A percentile compares a stretch with the other conserved stretches of the same genome.
These are phyloP conservation scores for Eucalyptus sp. DNA, from an alignment of 345 rosid genomes.

Conservation along the genomic window DNA sequence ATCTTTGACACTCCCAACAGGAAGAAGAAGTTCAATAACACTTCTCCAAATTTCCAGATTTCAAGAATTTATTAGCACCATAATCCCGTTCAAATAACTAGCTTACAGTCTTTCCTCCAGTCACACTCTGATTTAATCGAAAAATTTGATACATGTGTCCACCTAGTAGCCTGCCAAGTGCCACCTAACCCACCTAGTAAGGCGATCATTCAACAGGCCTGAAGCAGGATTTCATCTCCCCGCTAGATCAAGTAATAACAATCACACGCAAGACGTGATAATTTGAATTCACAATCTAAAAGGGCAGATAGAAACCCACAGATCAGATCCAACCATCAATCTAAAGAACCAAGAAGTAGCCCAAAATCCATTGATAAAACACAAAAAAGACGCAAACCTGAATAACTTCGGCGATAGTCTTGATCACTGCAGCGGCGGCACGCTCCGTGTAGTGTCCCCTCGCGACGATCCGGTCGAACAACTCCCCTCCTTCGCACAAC, in stretches of 20 bases:
- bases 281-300: neutral
- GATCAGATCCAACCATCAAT: neutral
- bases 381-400: slow-evolving; percentile 36
- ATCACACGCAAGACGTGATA: neutral
- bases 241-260: neutral
- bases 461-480: slow-evolving; percentile 93
- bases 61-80: neutral
- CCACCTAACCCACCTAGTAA: neutral
- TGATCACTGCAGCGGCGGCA: slow-evolving; percentile 86
- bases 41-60: neutral
- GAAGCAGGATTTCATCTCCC: neutral
- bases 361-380: neutral
- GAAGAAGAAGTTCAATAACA: neutral
- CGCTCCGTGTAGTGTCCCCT: slow-evolving; percentile 97
- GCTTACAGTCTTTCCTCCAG: neutral
- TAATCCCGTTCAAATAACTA: neutral
- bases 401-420: slow-evolving; percentile 89
- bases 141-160: neutral
- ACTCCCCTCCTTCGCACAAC: slow-evolving; percentile 92
- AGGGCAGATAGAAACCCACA: neutral
- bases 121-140: neutral
- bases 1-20: neutral
- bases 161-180: neutral
- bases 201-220: neutral
- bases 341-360: neutral